Conservation (phyloP, 2,329 filamentous ascomycete genomes). For the Monosporascus sp. region DNA sequence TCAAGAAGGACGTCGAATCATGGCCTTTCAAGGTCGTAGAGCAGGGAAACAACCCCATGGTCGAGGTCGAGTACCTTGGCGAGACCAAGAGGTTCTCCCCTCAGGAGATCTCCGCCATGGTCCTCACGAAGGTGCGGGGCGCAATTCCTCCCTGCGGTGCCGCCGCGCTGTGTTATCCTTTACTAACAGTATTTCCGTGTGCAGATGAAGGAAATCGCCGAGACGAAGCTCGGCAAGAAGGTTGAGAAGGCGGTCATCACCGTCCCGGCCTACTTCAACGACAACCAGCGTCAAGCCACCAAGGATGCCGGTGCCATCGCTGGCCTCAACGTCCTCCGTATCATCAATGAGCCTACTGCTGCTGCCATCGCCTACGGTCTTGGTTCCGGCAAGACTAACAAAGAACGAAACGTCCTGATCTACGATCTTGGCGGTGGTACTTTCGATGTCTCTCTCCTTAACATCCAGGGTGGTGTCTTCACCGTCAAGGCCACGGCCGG, state of each 20-base stretch:
- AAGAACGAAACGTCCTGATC: slow-evolving; percentile 84
- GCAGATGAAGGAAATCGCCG: slow-evolving; percentile 72
- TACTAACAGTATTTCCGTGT: no score
- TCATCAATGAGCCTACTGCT: slow-evolving; percentile 94
- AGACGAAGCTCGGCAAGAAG: slow-evolving; percentile 75
- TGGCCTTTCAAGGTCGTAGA: slow-evolving; percentile 93
- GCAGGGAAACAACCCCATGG: slow-evolving; percentile 84
- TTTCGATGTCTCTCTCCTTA: slow-evolving; percentile 90
- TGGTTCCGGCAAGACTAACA: slow-evolving; percentile 64
- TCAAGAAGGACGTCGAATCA: slow-evolving; percentile 93
- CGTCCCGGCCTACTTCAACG: slow-evolving; percentile 97
- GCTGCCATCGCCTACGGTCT: slow-evolving; percentile 93
- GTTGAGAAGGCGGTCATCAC: slow-evolving; percentile 87
- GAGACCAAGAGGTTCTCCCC: slow-evolving; percentile 69
- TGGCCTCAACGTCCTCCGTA: slow-evolving; percentile 90
- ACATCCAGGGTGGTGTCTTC: slow-evolving; percentile 87
- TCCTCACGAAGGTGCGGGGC: slow-evolving; percentile 56
- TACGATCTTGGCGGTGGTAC: slow-evolving; percentile 94
- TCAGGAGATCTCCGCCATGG: slow-evolving; percentile 76
- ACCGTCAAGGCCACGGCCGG: slow-evolving; percentile 91
- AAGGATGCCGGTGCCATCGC: slow-evolving; percentile 92
- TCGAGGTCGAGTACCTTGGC: slow-evolving; percentile 67
- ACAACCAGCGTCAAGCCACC: slow-evolving; percentile 93
- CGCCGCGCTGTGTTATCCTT: no score
- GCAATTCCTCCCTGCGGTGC: no score